phyloP scores from a whole-genome alignment of 1,139 yeast genomes.

The Candida neerlandica region DNA sequence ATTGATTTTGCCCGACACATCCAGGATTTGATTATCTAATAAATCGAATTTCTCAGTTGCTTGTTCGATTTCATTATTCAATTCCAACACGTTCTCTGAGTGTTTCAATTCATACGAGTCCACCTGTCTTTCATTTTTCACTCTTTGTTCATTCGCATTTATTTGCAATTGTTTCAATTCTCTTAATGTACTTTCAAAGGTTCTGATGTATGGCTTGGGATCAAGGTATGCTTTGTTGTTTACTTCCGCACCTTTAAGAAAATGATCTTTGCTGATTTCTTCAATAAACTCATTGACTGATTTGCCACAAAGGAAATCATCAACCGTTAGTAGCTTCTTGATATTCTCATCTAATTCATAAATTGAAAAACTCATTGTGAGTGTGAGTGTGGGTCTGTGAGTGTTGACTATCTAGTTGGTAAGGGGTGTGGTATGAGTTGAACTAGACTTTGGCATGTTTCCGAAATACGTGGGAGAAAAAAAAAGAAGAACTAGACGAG shows the following conservation, averaged over 20 bases:
- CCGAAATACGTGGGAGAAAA: no score
- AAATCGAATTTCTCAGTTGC: conserved; percentile 51
- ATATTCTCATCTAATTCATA: conserved; percentile 71
- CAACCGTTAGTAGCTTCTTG: conserved; percentile 64
- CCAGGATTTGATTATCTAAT: conserved; percentile 62
- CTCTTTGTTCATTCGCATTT: conserved; percentile 54
- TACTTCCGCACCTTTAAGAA: conserved; percentile 56
- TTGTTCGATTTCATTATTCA: conserved; percentile 52
- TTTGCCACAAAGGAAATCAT: conserved; percentile 69
- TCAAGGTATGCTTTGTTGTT: conserved; percentile 63
- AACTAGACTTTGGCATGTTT: no score
- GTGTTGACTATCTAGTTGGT: not conserved
- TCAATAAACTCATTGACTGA: conserved; percentile 85
- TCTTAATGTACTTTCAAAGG: conserved; percentile 82
- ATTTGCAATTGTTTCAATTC: conserved; percentile 64
- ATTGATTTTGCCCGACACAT: conserved; percentile 63
- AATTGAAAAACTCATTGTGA: conserved; percentile 33
- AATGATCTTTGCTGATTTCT: conserved; percentile 73
- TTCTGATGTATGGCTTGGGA: conserved; percentile 92
- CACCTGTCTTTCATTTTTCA: conserved; percentile 55
- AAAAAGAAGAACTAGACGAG: no score
- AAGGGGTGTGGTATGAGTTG: not conserved
- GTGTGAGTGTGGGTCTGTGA: not conserved
- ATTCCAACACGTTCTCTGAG: conserved; percentile 61
- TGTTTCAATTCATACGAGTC: conserved; percentile 67